These are phyloP conservation scores for Thymus mandschuricus DNA, from an alignment of 257 asterid species.

Conservation along the genomic window DNA sequence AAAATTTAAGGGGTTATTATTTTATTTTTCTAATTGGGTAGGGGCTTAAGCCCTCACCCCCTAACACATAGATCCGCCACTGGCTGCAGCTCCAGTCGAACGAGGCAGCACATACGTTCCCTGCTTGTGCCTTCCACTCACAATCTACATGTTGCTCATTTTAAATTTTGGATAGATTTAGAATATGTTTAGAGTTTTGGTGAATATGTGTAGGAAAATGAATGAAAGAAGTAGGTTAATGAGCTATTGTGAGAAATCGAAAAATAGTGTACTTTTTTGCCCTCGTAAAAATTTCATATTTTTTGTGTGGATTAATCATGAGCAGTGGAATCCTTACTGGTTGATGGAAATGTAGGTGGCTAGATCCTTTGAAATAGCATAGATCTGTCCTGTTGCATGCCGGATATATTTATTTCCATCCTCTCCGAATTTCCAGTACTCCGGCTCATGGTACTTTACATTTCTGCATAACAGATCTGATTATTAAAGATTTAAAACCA, in stretches of 20 bases:
- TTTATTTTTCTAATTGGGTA: no score
- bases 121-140: slow-evolving; percentile 53
- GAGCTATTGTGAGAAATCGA: slow-evolving; percentile 21
- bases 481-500: slow-evolving; percentile 10
- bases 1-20: no score
- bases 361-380: slow-evolving; percentile 91
- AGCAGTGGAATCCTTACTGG: slow-evolving; percentile 51
- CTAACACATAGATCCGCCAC: no score
- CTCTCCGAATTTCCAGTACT: slow-evolving; percentile 97
- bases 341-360: slow-evolving; percentile 94
- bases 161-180: neutral
- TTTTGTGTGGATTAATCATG: neutral
- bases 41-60: no score
- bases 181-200: no score
- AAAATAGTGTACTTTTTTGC: slow-evolving; percentile 53
- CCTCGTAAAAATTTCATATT: neutral
- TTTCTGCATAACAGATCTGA: slow-evolving; percentile 46
- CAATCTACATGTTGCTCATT: slow-evolving; percentile 35
- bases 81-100: slow-evolving; percentile 78
- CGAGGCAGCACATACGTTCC: slow-evolving; percentile 56
- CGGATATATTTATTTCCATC: slow-evolving; percentile 93
- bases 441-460: slow-evolving; percentile 95
- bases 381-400: slow-evolving; percentile 96
- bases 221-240: neutral
- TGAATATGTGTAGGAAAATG: neutral